Evolutionary conservation across 345 rosid genomes (phyloP).

Genomic region (Gossypium rotundifolium): DNA sequence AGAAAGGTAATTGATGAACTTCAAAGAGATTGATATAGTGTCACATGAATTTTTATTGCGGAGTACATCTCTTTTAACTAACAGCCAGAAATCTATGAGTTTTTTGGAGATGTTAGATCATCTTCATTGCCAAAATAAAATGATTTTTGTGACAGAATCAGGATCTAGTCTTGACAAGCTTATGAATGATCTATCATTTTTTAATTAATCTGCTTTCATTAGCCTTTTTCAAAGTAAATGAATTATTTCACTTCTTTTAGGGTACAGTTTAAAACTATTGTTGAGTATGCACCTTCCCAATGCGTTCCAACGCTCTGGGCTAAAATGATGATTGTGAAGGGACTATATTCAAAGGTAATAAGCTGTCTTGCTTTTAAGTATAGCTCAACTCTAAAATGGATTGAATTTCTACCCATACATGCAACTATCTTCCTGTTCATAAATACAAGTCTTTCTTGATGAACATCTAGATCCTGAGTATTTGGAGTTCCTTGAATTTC

Average conservation of each 20-base stretch:
- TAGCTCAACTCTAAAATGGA: not conserved
- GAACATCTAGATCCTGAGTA: constrained; percentile 60
- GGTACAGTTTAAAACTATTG: constrained; percentile 51
- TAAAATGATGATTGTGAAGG: constrained; percentile 71
- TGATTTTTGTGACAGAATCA: not conserved
- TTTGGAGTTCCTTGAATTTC: constrained; percentile 66
- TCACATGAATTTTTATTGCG: not conserved
- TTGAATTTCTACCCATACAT: constrained; percentile 5
- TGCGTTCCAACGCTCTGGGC: constrained; percentile 19
- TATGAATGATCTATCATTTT: not conserved
- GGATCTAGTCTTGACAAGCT: not conserved
- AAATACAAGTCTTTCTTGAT: constrained; percentile 21
- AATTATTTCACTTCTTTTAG: not conserved
- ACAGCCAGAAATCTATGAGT: not conserved
- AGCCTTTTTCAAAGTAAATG: not conserved
- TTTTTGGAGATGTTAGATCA: not conserved
- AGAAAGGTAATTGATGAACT: constrained; percentile 52
- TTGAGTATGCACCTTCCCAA: constrained; percentile 66
- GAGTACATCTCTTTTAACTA: not conserved
- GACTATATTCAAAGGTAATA: constrained; percentile 18
- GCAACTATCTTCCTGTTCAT: constrained; percentile 12
- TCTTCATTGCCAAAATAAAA: not conserved
- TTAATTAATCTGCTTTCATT: not conserved
- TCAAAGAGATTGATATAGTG: not conserved
- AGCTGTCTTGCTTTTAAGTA: not conserved